Evolutionary conservation across 2,329 filamentous ascomycete genomes (phyloP).

Genomic region (Colletotrichum agaves): DNA sequence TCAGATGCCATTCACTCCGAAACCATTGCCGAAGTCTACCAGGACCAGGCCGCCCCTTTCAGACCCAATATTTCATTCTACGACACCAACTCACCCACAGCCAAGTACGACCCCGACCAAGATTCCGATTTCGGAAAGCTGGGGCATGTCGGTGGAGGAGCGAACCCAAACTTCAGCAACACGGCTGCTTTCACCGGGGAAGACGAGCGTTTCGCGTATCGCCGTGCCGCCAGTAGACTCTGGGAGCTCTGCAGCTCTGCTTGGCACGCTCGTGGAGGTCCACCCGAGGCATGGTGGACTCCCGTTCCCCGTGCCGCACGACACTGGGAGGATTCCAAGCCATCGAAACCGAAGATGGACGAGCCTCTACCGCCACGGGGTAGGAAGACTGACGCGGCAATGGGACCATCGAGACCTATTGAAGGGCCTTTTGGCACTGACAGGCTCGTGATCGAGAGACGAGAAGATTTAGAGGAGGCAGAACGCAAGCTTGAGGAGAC

Average conservation of each 20-base stretch:
- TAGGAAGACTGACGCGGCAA: constrained; percentile 19
- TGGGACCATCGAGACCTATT: constrained; percentile 42
- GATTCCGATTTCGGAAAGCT: constrained; percentile 64
- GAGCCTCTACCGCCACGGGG: not conserved
- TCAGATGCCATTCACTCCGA: constrained; percentile 55
- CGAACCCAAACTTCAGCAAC: constrained; percentile 73
- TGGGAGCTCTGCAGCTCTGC: constrained; percentile 82
- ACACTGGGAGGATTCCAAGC: constrained; percentile 69
- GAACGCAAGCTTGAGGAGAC: constrained; percentile 25
- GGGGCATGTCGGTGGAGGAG: constrained; percentile 28
- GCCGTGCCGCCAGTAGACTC: constrained; percentile 78
- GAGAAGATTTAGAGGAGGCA: constrained; percentile 47
- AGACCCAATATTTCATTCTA: constrained; percentile 81
- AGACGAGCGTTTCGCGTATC: constrained; percentile 85
- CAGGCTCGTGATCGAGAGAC: constrained; percentile 46
- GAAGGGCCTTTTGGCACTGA: constrained; percentile 50
- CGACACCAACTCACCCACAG: constrained; percentile 55
- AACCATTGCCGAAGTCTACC: constrained; percentile 74
- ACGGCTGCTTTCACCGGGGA: constrained; percentile 79
- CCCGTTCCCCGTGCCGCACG: constrained; percentile 72
- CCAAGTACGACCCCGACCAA: constrained; percentile 65
- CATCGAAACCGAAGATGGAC: constrained; percentile 30
- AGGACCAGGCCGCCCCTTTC: constrained; percentile 81
- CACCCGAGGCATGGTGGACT: constrained; percentile 63
- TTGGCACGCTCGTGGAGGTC: constrained; percentile 73